These are phyloP conservation scores for Fragilariopsis cylindrus DNA, from an alignment of 108 stramenopile species.

Conservation along the genomic window DNA sequence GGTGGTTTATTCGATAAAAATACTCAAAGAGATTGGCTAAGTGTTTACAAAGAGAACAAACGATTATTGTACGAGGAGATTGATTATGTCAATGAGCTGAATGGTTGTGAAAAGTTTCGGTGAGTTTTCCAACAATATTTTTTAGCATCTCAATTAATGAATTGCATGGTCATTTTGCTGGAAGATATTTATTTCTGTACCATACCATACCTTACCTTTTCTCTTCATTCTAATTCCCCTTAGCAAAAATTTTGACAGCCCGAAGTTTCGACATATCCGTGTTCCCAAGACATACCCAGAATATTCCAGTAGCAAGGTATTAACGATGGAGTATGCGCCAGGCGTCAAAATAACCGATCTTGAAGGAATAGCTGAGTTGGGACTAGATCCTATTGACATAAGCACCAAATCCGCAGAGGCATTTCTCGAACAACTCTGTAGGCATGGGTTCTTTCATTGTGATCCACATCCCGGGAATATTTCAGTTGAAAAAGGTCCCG, in stretches of 20 bases:
- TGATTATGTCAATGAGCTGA: constrained; percentile 89
- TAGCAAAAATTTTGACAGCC: constrained; percentile 73
- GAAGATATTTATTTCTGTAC: constrained; percentile 16
- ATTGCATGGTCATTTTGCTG: neutral
- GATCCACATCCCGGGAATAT: constrained; percentile 85
- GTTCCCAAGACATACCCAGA: constrained; percentile 88
- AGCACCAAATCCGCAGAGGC: constrained; percentile 84
- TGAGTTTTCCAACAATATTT: constrained; percentile 24
- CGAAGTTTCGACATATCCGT: constrained; percentile 86
- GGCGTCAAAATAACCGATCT: constrained; percentile 95
- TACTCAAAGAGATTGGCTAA: constrained; percentile 90
- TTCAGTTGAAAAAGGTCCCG: constrained; percentile 77
- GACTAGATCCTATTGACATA: constrained; percentile 83
- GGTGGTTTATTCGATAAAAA: constrained; percentile 88
- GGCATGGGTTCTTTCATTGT: constrained; percentile 93
- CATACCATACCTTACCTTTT: neutral
- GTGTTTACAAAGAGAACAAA: constrained; percentile 91
- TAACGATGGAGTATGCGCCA: constrained; percentile 94
- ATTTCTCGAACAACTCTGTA: constrained; percentile 95
- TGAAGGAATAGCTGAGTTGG: constrained; percentile 59
- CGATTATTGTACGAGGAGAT: constrained; percentile 96
- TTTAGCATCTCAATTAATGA: neutral
- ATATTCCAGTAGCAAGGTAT: constrained; percentile 82
- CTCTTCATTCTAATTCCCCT: neutral
- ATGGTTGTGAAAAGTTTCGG: constrained; percentile 85